Conservation (phyloP, 192 early-diverging fungal genomes). For the Glomus cerebriforme region DNA sequence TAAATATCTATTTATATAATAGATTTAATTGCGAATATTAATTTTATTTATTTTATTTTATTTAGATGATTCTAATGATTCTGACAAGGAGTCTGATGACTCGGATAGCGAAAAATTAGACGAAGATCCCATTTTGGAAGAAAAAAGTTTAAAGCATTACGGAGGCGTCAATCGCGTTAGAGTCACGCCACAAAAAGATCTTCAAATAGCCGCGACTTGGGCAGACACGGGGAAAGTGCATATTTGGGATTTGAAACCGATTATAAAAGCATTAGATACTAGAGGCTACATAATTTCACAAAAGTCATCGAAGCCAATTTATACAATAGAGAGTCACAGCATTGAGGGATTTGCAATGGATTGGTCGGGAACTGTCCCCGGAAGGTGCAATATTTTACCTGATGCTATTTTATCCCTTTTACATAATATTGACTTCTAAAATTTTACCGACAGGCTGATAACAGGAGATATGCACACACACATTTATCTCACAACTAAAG, state of each 20-base stretch:
- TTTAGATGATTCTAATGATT: background rate
- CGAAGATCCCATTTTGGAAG: slow-evolving; percentile 93
- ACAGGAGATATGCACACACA: slow-evolving; percentile 81
- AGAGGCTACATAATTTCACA: slow-evolving; percentile 70
- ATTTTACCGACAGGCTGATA: slow-evolving; percentile 58
- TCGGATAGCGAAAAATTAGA: slow-evolving; percentile 85
- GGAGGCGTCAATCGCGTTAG: slow-evolving; percentile 94
- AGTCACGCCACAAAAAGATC: slow-evolving; percentile 75
- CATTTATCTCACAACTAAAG: slow-evolving; percentile 82
- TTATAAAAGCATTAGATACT: slow-evolving; percentile 75
- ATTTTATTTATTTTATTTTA: background rate
- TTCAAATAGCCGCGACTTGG: slow-evolving; percentile 88
- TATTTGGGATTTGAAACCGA: slow-evolving; percentile 83
- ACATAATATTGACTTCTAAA: slow-evolving; percentile 11
- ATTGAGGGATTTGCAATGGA: slow-evolving; percentile 95
- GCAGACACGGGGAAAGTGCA: slow-evolving; percentile 94
- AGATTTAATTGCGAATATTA: background rate
- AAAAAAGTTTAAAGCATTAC: slow-evolving; percentile 76
- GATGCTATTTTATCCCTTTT: background rate
- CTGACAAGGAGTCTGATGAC: slow-evolving; percentile 63
- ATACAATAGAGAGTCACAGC: slow-evolving; percentile 81
- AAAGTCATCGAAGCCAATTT: slow-evolving; percentile 69
- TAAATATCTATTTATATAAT: slow-evolving; percentile 30
- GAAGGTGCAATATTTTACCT: slow-evolving; percentile 38
- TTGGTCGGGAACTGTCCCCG: slow-evolving; percentile 75